Percentiles rank a stretch among this genome's conserved stretches.
Conservation (phyloP, 2,329 filamentous ascomycete species). For the Arthrobotrys conoides region DNA sequence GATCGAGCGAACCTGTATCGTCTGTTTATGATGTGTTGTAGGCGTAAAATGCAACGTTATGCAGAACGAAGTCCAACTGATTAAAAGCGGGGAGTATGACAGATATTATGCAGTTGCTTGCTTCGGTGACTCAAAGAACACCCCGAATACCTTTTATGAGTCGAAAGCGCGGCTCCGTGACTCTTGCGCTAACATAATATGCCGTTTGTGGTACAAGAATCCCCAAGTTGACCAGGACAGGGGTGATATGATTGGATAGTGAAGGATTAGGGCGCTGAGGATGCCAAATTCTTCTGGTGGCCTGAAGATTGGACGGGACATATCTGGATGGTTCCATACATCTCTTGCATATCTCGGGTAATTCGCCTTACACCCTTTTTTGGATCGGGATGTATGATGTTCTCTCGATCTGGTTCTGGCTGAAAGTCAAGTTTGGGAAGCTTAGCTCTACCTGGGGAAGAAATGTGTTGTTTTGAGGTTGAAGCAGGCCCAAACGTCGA, state of each 20-base stretch:
- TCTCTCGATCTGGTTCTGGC: slow-evolving; percentile 17
- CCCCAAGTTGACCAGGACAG: not conserved
- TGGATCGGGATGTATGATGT: slow-evolving; percentile 22
- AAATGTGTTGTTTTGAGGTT: slow-evolving; percentile 56
- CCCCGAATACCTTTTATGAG: slow-evolving; percentile 17
- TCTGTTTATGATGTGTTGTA: slow-evolving; percentile 25
- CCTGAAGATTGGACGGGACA: slow-evolving; percentile 11
- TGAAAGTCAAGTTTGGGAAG: slow-evolving; percentile 1
- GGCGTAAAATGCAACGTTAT: slow-evolving; percentile 50
- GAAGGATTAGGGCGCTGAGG: slow-evolving; percentile 12
- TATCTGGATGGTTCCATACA: slow-evolving; percentile 49
- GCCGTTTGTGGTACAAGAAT: slow-evolving; percentile 24
- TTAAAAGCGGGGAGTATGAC: slow-evolving; percentile 23
- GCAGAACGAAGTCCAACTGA: not conserved
- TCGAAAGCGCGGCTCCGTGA: slow-evolving; percentile 41
- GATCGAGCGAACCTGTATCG: not conserved
- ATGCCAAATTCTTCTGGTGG: slow-evolving; percentile 48
- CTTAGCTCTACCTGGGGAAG: slow-evolving; percentile 9
- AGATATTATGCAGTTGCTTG: slow-evolving; percentile 22
- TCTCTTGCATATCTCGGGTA: slow-evolving; percentile 30
- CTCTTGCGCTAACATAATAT: slow-evolving; percentile 42
- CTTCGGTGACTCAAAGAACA: slow-evolving; percentile 33
- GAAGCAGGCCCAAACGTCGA: not conserved
- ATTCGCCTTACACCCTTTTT: slow-evolving; percentile 5
- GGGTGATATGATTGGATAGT: slow-evolving; percentile 13